Evolutionary conservation across 768 basidiomycete genomes (phyloP).

Genomic region (Naematelia aurantialba): DNA sequence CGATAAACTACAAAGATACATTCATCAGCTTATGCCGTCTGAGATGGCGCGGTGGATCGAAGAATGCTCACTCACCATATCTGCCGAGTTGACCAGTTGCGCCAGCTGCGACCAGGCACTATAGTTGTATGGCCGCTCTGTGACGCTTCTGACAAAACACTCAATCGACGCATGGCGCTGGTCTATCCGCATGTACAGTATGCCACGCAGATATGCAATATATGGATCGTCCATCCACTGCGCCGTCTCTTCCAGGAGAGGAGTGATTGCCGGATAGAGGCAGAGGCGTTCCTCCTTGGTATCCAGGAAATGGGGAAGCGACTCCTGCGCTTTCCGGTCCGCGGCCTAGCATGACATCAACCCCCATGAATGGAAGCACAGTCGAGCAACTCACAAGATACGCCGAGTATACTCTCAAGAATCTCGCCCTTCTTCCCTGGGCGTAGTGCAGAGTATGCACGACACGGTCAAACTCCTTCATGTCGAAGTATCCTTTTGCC

Average conservation of each 20-base stretch:
- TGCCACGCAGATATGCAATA: slow-evolving; percentile 57
- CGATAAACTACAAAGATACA: slow-evolving; percentile 38
- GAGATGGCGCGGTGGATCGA: background rate
- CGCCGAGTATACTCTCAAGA: slow-evolving; percentile 72
- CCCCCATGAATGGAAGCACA: slow-evolving; percentile 8
- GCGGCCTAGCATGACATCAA: slow-evolving; percentile 58
- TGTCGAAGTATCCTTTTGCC: slow-evolving; percentile 69
- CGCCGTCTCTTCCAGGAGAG: slow-evolving; percentile 37
- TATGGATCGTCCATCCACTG: slow-evolving; percentile 35
- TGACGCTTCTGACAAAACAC: slow-evolving; percentile 68
- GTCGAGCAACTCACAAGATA: slow-evolving; percentile 66
- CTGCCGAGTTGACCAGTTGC: slow-evolving; percentile 72
- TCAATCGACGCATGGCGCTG: slow-evolving; percentile 84
- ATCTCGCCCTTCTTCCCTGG: slow-evolving; percentile 67
- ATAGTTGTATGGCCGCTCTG: slow-evolving; percentile 88
- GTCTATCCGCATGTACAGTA: slow-evolving; percentile 74
- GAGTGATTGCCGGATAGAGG: slow-evolving; percentile 42
- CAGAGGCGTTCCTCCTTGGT: slow-evolving; percentile 46
- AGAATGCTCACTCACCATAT: slow-evolving; percentile 64
- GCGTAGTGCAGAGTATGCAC: slow-evolving; percentile 64
- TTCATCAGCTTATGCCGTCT: background rate
- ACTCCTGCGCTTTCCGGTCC: slow-evolving; percentile 75
- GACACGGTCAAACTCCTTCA: slow-evolving; percentile 73
- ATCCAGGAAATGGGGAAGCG: slow-evolving; percentile 60
- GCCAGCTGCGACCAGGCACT: slow-evolving; percentile 76